Percentiles rank a stretch among this genome's conserved stretches.
These are phyloP conservation scores for Xylaria sp. DNA, from an alignment of 2,329 filamentous ascomycete genomes.

Conservation along the genomic window DNA sequence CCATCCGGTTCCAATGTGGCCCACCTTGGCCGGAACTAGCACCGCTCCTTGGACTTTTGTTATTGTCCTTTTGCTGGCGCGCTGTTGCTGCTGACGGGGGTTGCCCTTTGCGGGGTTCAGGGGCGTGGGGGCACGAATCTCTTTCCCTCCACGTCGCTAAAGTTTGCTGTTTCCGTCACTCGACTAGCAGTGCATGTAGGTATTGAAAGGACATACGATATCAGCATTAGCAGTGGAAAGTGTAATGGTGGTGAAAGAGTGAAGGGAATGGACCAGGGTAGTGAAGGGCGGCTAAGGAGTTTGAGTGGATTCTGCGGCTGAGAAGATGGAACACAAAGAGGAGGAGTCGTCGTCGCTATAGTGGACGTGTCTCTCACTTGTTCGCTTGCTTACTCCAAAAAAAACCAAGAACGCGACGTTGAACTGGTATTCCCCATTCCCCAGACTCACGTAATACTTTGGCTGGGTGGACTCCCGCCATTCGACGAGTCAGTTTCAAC, in stretches of 20 bases:
- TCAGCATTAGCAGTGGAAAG: slow-evolving; percentile 7
- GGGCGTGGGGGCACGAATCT: background rate
- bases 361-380: no score
- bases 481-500: background rate
- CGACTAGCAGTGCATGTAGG: background rate
- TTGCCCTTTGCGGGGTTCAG: slow-evolving; percentile 19
- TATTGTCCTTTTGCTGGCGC: slow-evolving; percentile 3
- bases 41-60: slow-evolving; percentile 5
- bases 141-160: background rate
- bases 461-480: background rate
- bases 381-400: slow-evolving; percentile 12
- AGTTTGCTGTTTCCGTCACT: slow-evolving; percentile 1
- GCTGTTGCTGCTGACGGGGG: slow-evolving; percentile 4
- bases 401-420: slow-evolving; percentile 6
- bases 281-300: slow-evolving; percentile 7
- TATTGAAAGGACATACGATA: slow-evolving; percentile 7
- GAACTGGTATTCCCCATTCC: background rate
- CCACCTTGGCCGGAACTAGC: slow-evolving; percentile 16
- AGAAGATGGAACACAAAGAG: slow-evolving; percentile 25
- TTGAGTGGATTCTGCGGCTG: slow-evolving; percentile 32
- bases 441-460: background rate
- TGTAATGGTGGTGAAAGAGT: slow-evolving; percentile 29
- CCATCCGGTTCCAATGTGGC: slow-evolving; percentile 27
- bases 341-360: slow-evolving; percentile 9
- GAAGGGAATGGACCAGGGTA: slow-evolving; percentile 25